Base-by-base conservation (phyloP, 139 green algal genomes). In the Micractinium conductrix region DNA sequence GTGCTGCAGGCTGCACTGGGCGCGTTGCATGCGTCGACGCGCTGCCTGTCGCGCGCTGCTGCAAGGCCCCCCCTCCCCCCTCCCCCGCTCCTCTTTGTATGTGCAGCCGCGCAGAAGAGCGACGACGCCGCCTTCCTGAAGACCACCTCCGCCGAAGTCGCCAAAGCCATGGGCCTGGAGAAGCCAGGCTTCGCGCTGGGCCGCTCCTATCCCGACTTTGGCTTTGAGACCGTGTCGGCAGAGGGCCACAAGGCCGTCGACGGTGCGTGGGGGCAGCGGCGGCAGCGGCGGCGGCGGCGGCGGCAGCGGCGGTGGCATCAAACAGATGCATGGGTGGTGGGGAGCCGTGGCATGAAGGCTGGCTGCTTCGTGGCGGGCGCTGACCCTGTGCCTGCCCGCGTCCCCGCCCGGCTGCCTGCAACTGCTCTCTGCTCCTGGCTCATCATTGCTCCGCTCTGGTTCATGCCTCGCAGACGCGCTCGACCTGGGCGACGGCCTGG, bases 51-150 rank as follows among this genome's bases (percentile, higher is more conserved):
- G n/a, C n/a, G n/a, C n/a, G n/a, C n/a, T n/a, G n/a, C n/a, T n/a
- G n/a, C n/a, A n/a, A n/a, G n/a, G n/a, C n/a, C n/a, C n/a, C n/a
- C n/a, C n/a, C n/a, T n/a, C n/a, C n/a, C n/a, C n/a, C n/a, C n/a
- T n/a, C n/a, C n/a, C n/a, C n/a, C n/a, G n/a, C n/a, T n/a, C n/a
- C n/a, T n/a, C n/a, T n/a, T n/a, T n/a, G n/a, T n/a, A n/a, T n/a
- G n/a, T 65, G 62, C 81, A 86, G 79, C 88, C 33, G 93, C 92
- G 45, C 70, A 88, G 74, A 88, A 91, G 78, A 89, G 63, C 14
- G 94, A 97, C 74, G 89, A 93, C 69, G 90, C 93, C 17, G 63
- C 81, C 9, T 95, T 95, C 68, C 76, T 86, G 28, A 88, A 95
- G 86, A 97, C 94, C 71, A 94, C 86, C 33, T 81, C 81, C 72